phyloP scores from a whole-genome alignment of 352 stramenopile species.

The Pilasporangium apinafurcum region DNA sequence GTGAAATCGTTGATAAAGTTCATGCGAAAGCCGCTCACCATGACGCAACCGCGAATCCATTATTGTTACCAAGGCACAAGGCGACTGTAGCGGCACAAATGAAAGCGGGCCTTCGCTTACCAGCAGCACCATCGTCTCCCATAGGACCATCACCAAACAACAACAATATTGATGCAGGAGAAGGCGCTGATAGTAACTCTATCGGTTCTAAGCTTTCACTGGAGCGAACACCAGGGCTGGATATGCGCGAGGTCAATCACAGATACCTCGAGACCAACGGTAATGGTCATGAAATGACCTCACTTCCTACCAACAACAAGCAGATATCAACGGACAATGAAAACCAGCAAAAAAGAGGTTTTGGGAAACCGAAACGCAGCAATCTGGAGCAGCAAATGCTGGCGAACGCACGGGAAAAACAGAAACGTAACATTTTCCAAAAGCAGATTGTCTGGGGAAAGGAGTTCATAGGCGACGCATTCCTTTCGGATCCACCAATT shows the following conservation, averaged over 20 bases:
- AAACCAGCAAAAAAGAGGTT: conserved; percentile 15
- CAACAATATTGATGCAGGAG: conserved; percentile 10
- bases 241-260: conserved; percentile 27
- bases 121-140: too few relatives aligned
- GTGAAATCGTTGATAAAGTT: conserved; percentile 39
- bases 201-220: neutral
- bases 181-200: too few relatives aligned
- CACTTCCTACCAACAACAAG: conserved; percentile 1
- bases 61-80: conserved; percentile 19
- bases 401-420: conserved; percentile 25
- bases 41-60: conserved; percentile 6
- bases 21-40: conserved; percentile 27
- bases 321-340: neutral
- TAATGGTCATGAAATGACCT: conserved; percentile 2
- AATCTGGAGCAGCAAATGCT: conserved; percentile 62
- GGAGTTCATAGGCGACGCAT: conserved; percentile 71
- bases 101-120: too few relatives aligned
- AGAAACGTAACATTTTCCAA: conserved; percentile 52
- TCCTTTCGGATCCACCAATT: conserved; percentile 65
- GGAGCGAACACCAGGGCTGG: conserved; percentile 13
- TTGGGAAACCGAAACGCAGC: conserved; percentile 37
- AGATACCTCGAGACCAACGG: too few relatives aligned
- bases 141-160: too few relatives aligned
- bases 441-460: conserved; percentile 77
- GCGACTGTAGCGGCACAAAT: neutral